Evolutionary conservation across 768 basidiomycete genomes (phyloP), one percentile per base, ranked within the genome.

Genomic region (Boletales sp.): DNA sequence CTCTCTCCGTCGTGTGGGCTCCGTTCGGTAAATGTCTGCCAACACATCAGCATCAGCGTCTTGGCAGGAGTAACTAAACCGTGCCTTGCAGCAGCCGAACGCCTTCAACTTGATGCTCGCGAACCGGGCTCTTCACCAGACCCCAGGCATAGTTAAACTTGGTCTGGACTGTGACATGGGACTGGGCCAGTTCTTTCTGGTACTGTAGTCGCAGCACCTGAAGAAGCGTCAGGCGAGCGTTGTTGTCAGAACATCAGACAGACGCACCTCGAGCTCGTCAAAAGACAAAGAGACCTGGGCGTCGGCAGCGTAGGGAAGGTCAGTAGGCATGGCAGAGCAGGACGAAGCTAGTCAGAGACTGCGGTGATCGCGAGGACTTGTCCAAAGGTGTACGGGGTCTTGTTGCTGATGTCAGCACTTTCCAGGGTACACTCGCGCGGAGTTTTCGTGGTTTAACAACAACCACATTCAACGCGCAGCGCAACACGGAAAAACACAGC

Each of bases 71-170:
- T 11, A 11, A 15, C 18, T 41, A 36, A 60, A 71, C 53, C 44
- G 18, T 60, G 85, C 95, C 94, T 82, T 95, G 93, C 48, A 99
- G 74, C 40, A 98, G 65, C 56, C 83, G 82, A 42, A 98, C 92
- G 18, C 96, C 96, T 63, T 96, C 90, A 0, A 87, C 89, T 63
- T 98, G 94, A 60, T 96, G 80, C 30, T 90, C 86, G 37, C 81
- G 79, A 58, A 81, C 69, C 12, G 88, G 89, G 60, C 90, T 91
- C 75, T 98, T 98, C 46, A 98, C 90, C 31, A 95, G 76, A 3
- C 95, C 95, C 95, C 95, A 96, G 36, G 91, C 83, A 69, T 87
- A 94, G 73, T 98, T 98, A 76, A 99, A 99, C 67, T 92, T 94
- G 36, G 94, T 95, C 72, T 99, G 96, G 8, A 86, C 80, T 10